Evolutionary conservation across 768 basidiomycete genomes (phyloP).

Genomic region (Tricholoma bakamatsutake): DNA sequence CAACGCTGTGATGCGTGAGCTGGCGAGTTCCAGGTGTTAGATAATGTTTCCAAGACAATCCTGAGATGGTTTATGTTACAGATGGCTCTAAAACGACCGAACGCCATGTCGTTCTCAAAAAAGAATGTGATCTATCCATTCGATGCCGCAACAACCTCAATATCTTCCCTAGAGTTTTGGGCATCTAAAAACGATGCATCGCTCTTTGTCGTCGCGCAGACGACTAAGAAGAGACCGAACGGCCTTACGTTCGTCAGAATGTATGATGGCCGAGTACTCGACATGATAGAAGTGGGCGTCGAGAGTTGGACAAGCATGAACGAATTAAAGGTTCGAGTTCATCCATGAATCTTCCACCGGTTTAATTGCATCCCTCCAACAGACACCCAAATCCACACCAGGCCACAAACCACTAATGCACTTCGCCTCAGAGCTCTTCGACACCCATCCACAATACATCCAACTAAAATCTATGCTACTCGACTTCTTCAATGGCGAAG

Average conservation of each 20-base stretch:
- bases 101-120: constrained; percentile 89
- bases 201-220: constrained; percentile 85
- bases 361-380: not conserved
- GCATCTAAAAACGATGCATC: constrained; percentile 89
- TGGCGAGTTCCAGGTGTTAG: constrained; percentile 46
- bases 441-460: constrained; percentile 86
- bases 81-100: constrained; percentile 92
- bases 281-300: constrained; percentile 94
- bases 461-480: constrained; percentile 91
- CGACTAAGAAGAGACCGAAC: constrained; percentile 91
- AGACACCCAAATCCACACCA: constrained; percentile 86
- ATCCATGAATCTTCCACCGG: not conserved
- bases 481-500: constrained; percentile 87
- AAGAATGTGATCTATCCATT: constrained; percentile 92
- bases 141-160: constrained; percentile 53
- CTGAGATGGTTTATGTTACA: constrained; percentile 22
- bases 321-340: constrained; percentile 70
- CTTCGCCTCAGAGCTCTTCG: constrained; percentile 93
- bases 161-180: constrained; percentile 85
- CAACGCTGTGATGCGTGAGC: constrained; percentile 78
- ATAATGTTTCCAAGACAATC: no score
- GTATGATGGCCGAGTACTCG: constrained; percentile 80
- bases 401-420: constrained; percentile 92
- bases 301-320: constrained; percentile 75
- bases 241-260: constrained; percentile 80